phyloP scores from a whole-genome alignment of 768 basidiomycete genomes.

The Termitomyces titanicus region DNA sequence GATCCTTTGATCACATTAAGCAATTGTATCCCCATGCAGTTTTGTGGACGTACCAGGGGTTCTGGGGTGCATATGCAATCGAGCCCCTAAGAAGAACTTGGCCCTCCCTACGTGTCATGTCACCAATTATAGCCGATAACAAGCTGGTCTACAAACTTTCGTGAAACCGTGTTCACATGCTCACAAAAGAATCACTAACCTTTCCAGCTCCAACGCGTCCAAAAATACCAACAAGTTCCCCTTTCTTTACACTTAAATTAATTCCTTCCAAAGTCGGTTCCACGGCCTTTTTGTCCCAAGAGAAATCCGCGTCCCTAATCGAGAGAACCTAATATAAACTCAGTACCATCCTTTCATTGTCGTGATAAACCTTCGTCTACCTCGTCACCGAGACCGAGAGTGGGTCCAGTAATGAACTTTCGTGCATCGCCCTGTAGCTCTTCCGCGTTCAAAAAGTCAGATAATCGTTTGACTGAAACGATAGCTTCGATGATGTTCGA shows the following conservation, averaged over 20 bases:
- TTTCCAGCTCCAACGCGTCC: conserved; percentile 93
- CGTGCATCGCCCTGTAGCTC: conserved; percentile 82
- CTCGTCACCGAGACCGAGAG: conserved; percentile 57
- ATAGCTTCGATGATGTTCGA: conserved; percentile 83
- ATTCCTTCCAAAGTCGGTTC: conserved; percentile 76
- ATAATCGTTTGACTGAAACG: conserved; percentile 79
- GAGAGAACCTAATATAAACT: conserved; percentile 46
- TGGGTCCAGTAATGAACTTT: conserved; percentile 39
- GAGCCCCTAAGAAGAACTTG: conserved; percentile 64
- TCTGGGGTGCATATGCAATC: conserved; percentile 83
- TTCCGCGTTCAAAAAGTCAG: conserved; percentile 68
- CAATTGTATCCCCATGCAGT: not conserved
- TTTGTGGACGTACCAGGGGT: conserved; percentile 61
- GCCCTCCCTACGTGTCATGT: conserved; percentile 79
- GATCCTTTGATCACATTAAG: conserved; percentile 45
- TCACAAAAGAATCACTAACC: conserved; percentile 29
- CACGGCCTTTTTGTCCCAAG: conserved; percentile 59
- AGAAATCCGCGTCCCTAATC: conserved; percentile 76
- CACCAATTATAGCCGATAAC: conserved; percentile 79
- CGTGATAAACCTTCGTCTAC: conserved; percentile 26
- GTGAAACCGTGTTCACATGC: not conserved
- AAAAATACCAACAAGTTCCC: conserved; percentile 80
- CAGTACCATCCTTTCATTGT: not conserved
- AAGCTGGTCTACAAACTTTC: conserved; percentile 55
- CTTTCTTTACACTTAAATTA: conserved; percentile 70